A percentile compares a stretch with the other conserved stretches of the same genome.
Conservation (phyloP, 108 stramenopile species). For the Skeletonema tropicum region DNA sequence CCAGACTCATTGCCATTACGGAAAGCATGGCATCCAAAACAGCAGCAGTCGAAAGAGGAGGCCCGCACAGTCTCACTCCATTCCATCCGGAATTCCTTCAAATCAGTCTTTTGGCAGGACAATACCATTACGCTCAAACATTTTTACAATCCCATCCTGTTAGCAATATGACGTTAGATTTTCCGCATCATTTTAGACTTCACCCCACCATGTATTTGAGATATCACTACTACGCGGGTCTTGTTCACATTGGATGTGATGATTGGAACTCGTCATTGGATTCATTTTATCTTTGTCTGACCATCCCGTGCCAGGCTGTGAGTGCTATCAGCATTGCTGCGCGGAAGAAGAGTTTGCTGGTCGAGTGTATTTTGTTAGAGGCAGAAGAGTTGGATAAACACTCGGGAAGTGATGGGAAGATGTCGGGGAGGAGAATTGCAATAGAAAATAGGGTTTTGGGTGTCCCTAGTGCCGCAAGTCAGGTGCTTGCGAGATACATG, state of each 20-base stretch:
- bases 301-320: constrained; percentile 52
- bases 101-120: constrained; percentile 55
- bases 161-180: neutral
- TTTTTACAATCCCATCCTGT: constrained; percentile 35
- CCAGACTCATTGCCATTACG: constrained; percentile 36
- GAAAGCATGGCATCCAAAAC: constrained; percentile 15
- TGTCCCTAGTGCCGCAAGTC: constrained; percentile 35
- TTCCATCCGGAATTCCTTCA: constrained; percentile 63
- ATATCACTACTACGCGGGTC: constrained; percentile 69
- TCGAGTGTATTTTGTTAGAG: constrained; percentile 55
- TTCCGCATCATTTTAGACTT: neutral
- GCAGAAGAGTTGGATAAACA: constrained; percentile 26
- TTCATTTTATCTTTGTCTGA: constrained; percentile 70
- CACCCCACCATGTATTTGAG: constrained; percentile 45
- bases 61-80: constrained; percentile 18
- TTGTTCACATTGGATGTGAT: constrained; percentile 63
- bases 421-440: constrained; percentile 3
- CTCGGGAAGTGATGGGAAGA: constrained; percentile 1
- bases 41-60: neutral
- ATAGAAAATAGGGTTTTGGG: constrained; percentile 29
- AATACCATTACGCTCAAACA: constrained; percentile 53
- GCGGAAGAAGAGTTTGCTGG: constrained; percentile 75
- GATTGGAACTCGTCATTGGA: constrained; percentile 59
- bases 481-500: constrained; percentile 31
- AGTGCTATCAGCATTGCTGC: constrained; percentile 56